phyloP scores from a whole-genome alignment of 164 flowering plant species.

The Pachysandra terminalis region DNA sequence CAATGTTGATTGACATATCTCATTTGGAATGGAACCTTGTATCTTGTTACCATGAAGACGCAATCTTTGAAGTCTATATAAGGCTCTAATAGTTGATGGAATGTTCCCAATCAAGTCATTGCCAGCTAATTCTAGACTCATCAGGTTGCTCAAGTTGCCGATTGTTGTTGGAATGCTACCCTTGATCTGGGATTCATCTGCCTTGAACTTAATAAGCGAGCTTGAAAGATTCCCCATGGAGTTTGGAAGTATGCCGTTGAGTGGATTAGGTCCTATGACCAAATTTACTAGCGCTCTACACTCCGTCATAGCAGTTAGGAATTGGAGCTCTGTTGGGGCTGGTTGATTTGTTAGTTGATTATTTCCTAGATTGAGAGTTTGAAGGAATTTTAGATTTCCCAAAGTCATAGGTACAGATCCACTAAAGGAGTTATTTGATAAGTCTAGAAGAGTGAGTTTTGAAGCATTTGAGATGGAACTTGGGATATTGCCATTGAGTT shows the following conservation, averaged over 20 bases:
- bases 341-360: slow-evolving; percentile 18
- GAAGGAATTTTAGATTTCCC: slow-evolving; percentile 23
- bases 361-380: background rate
- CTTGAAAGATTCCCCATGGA: slow-evolving; percentile 32
- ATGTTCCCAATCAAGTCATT: slow-evolving; percentile 18
- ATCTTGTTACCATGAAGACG: background rate
- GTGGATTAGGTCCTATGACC: slow-evolving; percentile 4
- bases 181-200: slow-evolving; percentile 4
- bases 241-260: slow-evolving; percentile 19
- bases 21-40: background rate
- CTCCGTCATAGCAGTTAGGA: slow-evolving; percentile 24
- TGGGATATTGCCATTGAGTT: slow-evolving; percentile 25
- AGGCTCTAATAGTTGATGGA: background rate
- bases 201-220: slow-evolving; percentile 12
- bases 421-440: slow-evolving; percentile 15
- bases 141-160: slow-evolving; percentile 23
- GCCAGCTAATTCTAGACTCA: background rate
- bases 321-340: slow-evolving; percentile 4
- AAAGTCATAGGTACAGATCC: slow-evolving; percentile 23
- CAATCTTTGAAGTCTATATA: background rate
- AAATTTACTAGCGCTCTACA: slow-evolving; percentile 14
- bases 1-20: background rate
- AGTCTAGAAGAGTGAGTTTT: slow-evolving; percentile 3
- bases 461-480: slow-evolving; percentile 23
- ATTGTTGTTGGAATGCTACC: slow-evolving; percentile 29